phyloP scores from a whole-genome alignment of 2,329 filamentous ascomycete genomes.

The Colletotrichum filicis region DNA sequence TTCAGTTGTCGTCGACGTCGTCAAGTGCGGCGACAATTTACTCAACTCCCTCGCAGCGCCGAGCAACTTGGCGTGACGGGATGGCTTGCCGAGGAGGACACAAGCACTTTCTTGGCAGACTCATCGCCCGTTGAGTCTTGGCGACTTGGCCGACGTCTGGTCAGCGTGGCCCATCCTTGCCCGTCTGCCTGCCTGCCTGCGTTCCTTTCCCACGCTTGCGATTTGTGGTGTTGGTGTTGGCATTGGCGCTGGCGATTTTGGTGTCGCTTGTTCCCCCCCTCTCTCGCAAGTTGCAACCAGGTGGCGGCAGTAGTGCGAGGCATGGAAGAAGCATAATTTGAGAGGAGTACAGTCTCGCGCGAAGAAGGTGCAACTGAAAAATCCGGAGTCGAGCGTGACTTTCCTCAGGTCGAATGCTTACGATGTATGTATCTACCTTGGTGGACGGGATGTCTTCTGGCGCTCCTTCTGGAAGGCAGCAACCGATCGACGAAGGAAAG shows the following conservation, averaged over 20 bases:
- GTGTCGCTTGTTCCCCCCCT: neutral
- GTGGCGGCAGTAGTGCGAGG: neutral
- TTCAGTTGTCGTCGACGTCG: constrained; percentile 5
- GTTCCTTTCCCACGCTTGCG: neutral
- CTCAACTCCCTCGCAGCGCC: constrained; percentile 28
- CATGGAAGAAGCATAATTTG: neutral
- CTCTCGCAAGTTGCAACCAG: neutral
- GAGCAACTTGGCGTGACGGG: constrained; percentile 33
- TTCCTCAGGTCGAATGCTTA: neutral
- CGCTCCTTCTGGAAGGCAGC: neutral
- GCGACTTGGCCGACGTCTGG: constrained; percentile 30
- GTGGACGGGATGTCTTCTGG: neutral
- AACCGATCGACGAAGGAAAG: neutral
- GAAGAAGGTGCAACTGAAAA: neutral
- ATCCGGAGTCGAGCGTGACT: neutral
- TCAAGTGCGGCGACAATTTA: constrained; percentile 29
- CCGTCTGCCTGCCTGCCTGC: neutral
- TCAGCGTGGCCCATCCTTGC: constrained; percentile 13
- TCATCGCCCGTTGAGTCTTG: constrained; percentile 29
- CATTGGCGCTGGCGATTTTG: neutral
- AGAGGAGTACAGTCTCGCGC: neutral
- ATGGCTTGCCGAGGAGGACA: constrained; percentile 33
- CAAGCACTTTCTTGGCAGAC: constrained; percentile 36
- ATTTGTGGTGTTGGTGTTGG: neutral
- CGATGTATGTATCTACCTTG: neutral